These are phyloP conservation scores for Candida jianshihensis DNA, from an alignment of 805 yeast genomes.

Conservation along the genomic window DNA sequence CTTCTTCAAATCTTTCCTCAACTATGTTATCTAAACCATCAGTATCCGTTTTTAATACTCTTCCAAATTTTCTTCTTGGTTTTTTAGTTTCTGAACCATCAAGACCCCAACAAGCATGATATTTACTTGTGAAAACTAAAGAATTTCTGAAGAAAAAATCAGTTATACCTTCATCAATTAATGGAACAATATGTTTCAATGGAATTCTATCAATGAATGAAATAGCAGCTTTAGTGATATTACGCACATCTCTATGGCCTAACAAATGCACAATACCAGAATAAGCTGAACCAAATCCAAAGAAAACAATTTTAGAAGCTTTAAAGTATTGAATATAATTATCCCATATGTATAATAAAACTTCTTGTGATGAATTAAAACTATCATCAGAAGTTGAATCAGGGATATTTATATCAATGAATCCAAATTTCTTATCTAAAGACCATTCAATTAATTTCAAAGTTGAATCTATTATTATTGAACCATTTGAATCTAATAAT, in stretches of 20 bases:
- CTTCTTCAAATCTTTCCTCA: slow-evolving; percentile 78
- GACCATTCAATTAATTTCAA: slow-evolving; percentile 67
- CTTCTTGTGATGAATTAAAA: slow-evolving; percentile 66
- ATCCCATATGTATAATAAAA: slow-evolving; percentile 81
- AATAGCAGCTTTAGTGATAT: slow-evolving; percentile 63
- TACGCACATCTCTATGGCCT: slow-evolving; percentile 70
- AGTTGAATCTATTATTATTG: slow-evolving; percentile 73
- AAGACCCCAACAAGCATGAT: slow-evolving; percentile 77
- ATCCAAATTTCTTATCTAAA: slow-evolving; percentile 53
- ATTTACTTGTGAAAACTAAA: slow-evolving; percentile 66
- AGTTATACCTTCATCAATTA: slow-evolving; percentile 80
- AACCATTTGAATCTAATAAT: slow-evolving; percentile 59
- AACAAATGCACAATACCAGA: slow-evolving; percentile 80
- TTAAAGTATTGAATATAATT: slow-evolving; percentile 74
- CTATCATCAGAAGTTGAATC: slow-evolving; percentile 38
- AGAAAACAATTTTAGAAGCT: slow-evolving; percentile 63
- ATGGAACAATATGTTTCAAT: slow-evolving; percentile 75
- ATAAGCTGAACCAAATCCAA: slow-evolving; percentile 88
- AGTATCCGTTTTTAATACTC: slow-evolving; percentile 66
- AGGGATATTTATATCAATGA: slow-evolving; percentile 80
- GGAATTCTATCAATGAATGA: slow-evolving; percentile 61
- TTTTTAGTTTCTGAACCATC: slow-evolving; percentile 44
- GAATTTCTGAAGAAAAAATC: slow-evolving; percentile 92
- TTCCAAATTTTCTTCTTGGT: slow-evolving; percentile 87
- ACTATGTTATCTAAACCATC: slow-evolving; percentile 74